Percentiles rank a stretch among this genome's conserved stretches.
These are phyloP conservation scores for Akanthomyces muscarius DNA, from an alignment of 2,329 filamentous ascomycete genomes.

Conservation along the genomic window DNA sequence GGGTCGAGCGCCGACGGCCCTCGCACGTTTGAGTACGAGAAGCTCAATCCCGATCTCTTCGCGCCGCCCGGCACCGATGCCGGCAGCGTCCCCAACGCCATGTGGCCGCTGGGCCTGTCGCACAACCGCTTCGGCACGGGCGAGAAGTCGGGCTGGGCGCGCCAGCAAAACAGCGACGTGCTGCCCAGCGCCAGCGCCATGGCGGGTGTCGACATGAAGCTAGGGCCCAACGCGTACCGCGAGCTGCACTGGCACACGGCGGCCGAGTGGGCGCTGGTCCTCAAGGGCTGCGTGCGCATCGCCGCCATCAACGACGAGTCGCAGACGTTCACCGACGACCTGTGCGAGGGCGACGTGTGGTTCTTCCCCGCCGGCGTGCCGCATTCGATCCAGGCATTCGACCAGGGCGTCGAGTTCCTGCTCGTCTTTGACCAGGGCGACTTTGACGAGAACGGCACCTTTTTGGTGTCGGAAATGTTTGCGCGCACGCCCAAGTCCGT, in stretches of 20 bases:
- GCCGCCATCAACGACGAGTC: conserved; percentile 50
- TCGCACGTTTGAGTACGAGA: conserved; percentile 46
- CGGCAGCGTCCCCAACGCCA: conserved; percentile 42
- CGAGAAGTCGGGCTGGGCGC: conserved; percentile 46
- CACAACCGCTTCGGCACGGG: conserved; percentile 45
- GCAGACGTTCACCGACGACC: conserved; percentile 43
- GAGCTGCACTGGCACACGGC: conserved; percentile 62
- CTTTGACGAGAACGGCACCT: conserved; percentile 58
- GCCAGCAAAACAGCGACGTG: conserved; percentile 49
- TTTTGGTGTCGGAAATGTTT: conserved; percentile 53
- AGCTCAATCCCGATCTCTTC: conserved; percentile 50
- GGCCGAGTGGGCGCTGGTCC: conserved; percentile 48
- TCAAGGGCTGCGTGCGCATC: conserved; percentile 51
- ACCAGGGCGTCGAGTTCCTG: conserved; percentile 54
- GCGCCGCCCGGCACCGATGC: conserved; percentile 52
- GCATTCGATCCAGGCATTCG: conserved; percentile 52
- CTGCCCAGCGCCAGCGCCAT: conserved; percentile 48
- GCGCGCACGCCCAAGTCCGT: conserved; percentile 48
- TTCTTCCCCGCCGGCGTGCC: conserved; percentile 49
- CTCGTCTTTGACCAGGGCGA: conserved; percentile 56
- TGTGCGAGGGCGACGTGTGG: conserved; percentile 51
- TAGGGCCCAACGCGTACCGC: conserved; percentile 54
- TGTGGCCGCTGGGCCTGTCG: conserved; percentile 53
- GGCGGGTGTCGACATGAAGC: conserved; percentile 57
- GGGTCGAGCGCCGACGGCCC: conserved; percentile 52